phyloP scores from a whole-genome alignment of 2,329 filamentous ascomycete genomes.

The Sclerotinia subarctica region DNA sequence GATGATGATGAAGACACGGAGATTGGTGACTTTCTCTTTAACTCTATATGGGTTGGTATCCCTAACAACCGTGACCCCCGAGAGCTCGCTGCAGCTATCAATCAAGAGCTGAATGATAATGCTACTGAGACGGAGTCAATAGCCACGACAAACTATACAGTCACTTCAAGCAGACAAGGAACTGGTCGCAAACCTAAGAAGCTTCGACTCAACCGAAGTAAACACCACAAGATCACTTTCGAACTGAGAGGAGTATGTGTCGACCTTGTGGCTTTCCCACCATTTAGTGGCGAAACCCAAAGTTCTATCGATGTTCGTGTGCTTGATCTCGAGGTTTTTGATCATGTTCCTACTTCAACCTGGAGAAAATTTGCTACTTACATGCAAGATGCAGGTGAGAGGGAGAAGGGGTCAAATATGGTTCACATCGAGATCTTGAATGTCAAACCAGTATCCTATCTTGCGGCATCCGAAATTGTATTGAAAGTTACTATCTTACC shows the following conservation, averaged over 20 bases:
- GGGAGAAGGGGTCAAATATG: constrained; percentile 86
- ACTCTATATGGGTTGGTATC: constrained; percentile 96
- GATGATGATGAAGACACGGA: constrained; percentile 80
- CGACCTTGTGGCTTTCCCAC: constrained; percentile 78
- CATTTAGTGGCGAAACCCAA: constrained; percentile 73
- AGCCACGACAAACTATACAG: constrained; percentile 68
- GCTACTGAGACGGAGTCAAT: constrained; percentile 87
- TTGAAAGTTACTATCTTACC: constrained; percentile 77
- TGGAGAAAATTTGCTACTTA: constrained; percentile 99
- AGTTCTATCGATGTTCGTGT: constrained; percentile 84
- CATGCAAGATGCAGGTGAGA: constrained; percentile 79
- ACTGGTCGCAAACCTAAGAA: constrained; percentile 46
- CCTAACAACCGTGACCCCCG: constrained; percentile 80
- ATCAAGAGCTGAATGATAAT: constrained; percentile 81
- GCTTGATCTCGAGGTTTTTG: constrained; percentile 82
- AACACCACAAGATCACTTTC: constrained; percentile 91
- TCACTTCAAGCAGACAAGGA: constrained; percentile 52
- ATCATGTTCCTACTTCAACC: constrained; percentile 90
- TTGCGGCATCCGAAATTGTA: constrained; percentile 87
- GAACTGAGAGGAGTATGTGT: constrained; percentile 81
- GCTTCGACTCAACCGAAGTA: constrained; percentile 78
- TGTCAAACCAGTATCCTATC: constrained; percentile 77
- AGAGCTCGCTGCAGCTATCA: constrained; percentile 80
- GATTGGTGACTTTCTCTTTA: constrained; percentile 95
- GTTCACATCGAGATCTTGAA: constrained; percentile 84